A percentile compares a stretch with the other conserved stretches of the same genome.
phyloP scores from a whole-genome alignment of 768 basidiomycete species.

The Rhodotorula sphaerocarpa region DNA sequence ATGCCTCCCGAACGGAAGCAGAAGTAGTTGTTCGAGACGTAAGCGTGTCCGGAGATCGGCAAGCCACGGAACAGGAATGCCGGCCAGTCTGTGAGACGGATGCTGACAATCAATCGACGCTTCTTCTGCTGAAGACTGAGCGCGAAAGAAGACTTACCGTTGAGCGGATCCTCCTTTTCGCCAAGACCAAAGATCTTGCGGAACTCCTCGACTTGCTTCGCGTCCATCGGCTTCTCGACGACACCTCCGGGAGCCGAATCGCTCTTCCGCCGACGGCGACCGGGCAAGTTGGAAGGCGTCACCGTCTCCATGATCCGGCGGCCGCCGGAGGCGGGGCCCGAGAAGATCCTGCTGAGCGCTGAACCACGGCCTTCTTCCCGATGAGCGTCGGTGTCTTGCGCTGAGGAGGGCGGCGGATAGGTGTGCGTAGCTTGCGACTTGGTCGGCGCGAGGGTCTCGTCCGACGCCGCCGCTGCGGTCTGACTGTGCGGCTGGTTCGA shows the following conservation, averaged over 20 bases:
- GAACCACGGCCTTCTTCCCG: no score
- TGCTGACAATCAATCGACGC: neutral
- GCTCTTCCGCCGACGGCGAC: neutral
- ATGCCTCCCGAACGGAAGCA: conserved; percentile 88
- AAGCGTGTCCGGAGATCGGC: conserved; percentile 80
- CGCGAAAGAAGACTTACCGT: conserved; percentile 56
- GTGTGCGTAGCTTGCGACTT: conserved; percentile 12
- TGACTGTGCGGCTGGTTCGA: neutral
- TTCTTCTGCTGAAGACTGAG: neutral
- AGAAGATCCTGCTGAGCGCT: conserved; percentile 23
- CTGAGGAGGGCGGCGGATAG: conserved; percentile 31
- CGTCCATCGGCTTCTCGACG: conserved; percentile 61
- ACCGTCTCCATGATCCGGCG: conserved; percentile 28
- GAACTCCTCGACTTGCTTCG: conserved; percentile 50
- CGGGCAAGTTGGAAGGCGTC: conserved; percentile 7
- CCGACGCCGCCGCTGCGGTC: neutral
- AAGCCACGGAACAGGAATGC: conserved; percentile 82
- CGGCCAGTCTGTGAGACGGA: conserved; percentile 59
- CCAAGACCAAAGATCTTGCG: conserved; percentile 72
- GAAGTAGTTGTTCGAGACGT: conserved; percentile 82
- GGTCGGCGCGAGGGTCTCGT: neutral
- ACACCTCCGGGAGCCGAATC: conserved; percentile 1
- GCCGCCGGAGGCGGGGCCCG: conserved; percentile 3
- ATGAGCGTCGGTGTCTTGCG: no score
- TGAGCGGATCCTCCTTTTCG: conserved; percentile 75